Percentiles rank a stretch among this genome's conserved stretches.
Evolutionary conservation across 129 eudicot genomes (phyloP).

Genomic region (Logfia minima): DNA sequence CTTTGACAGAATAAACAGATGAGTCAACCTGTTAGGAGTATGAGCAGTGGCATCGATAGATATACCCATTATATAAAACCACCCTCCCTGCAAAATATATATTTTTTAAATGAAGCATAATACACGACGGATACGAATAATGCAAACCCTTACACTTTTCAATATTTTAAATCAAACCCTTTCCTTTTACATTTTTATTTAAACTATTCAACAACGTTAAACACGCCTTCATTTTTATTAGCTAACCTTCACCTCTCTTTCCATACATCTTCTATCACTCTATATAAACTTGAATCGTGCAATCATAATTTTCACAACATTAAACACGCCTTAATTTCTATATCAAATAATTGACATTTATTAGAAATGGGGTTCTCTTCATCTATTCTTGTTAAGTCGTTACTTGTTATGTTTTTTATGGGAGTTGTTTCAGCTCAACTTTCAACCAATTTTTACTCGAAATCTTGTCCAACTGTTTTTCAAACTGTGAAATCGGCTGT

Average conservation of each 20-base stretch:
- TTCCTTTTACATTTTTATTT: constrained; percentile 6
- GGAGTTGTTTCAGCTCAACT: constrained; percentile 73
- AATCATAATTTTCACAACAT: constrained; percentile 24
- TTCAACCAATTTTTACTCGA: constrained; percentile 52
- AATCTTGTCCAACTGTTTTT: constrained; percentile 60
- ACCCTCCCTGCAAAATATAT: constrained; percentile 26
- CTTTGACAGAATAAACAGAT: no score
- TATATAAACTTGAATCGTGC: constrained; percentile 39
- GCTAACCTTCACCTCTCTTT: constrained; percentile 50
- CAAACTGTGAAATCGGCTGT: constrained; percentile 50
- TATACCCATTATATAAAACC: no score
- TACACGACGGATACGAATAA: constrained; percentile 14
- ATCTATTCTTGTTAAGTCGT: constrained; percentile 25
- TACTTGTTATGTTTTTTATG: constrained; percentile 33
- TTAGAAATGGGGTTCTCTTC: constrained; percentile 38
- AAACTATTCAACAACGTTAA: constrained; percentile 32
- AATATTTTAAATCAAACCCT: constrained; percentile 20
- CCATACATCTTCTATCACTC: constrained; percentile 37
- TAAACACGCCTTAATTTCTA: not conserved
- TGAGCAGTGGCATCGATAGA: no score
- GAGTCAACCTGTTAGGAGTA: no score
- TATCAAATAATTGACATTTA: not conserved
- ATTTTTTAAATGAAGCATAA: not conserved
- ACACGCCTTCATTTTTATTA: constrained; percentile 17
- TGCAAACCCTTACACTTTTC: constrained; percentile 28